A percentile compares a stretch with the other conserved stretches of the same genome.
Conservation (phyloP, 257 asterid species). For the Solanum dulcamara region DNA sequence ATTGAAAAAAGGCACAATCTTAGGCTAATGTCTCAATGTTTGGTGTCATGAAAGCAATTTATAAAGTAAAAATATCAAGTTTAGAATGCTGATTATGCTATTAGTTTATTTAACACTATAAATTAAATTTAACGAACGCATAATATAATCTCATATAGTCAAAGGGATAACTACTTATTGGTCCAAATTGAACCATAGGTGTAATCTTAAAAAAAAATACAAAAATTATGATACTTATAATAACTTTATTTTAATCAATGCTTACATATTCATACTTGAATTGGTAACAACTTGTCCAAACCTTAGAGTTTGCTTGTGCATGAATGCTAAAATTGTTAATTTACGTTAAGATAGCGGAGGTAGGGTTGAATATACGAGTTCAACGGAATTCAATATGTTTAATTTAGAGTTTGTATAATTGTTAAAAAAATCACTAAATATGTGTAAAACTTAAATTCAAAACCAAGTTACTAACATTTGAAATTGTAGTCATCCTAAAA, state of each 20-base stretch:
- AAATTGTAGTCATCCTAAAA: background rate
- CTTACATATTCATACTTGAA: background rate
- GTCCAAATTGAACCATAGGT: background rate
- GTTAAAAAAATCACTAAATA: background rate
- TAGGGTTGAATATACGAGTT: background rate
- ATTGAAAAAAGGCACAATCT: background rate
- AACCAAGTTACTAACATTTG: background rate
- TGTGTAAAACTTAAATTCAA: background rate
- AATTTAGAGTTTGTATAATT: background rate
- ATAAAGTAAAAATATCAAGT: background rate
- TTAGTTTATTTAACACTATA: background rate
- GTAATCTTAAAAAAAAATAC: background rate
- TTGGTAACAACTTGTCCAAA: background rate
- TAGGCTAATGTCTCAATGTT: constrained; percentile 1
- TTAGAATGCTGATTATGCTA: background rate
- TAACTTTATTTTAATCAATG: background rate
- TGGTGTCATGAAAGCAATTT: constrained; percentile 6
- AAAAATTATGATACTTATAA: background rate
- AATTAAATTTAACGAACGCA: background rate
- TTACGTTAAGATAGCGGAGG: background rate
- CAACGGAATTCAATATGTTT: background rate
- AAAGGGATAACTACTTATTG: background rate
- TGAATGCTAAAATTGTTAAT: background rate
- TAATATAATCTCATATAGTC: background rate
- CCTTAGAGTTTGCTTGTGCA: background rate